These are phyloP conservation scores for Ogataea naganishii DNA, from an alignment of 805 yeast genomes.

Conservation along the genomic window DNA sequence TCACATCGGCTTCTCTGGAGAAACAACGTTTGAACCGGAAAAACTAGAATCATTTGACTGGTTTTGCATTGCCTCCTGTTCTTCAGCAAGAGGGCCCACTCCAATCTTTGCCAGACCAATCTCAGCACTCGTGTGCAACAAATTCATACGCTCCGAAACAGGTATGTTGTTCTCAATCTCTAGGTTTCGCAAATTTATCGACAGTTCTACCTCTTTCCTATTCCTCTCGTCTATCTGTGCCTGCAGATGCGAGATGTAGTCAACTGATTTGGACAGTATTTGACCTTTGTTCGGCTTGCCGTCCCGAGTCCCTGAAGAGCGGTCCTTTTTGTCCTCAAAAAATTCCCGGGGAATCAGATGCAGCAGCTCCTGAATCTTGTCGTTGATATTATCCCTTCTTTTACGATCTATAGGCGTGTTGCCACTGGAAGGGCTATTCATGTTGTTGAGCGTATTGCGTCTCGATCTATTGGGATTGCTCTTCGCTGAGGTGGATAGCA, in stretches of 20 bases:
- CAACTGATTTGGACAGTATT: conserved; percentile 66
- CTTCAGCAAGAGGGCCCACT: conserved; percentile 66
- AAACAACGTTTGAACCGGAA: background rate
- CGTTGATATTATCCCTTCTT: conserved; percentile 50
- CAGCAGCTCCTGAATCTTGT: conserved; percentile 41
- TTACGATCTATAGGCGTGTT: conserved; percentile 30
- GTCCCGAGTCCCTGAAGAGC: conserved; percentile 64
- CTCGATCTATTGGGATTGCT: background rate
- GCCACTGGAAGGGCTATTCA: conserved; percentile 5
- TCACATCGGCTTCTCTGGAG: no score
- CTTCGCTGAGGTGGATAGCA: background rate
- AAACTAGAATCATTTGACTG: background rate
- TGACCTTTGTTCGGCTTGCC: conserved; percentile 85
- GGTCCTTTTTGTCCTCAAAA: conserved; percentile 31
- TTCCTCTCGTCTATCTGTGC: conserved; percentile 70
- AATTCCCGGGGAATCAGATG: conserved; percentile 26
- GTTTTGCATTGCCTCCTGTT: conserved; percentile 4
- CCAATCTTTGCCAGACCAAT: conserved; percentile 68
- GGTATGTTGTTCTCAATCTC: conserved; percentile 35
- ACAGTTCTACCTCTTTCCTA: conserved; percentile 67
- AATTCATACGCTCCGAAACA: conserved; percentile 28
- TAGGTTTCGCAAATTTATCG: conserved; percentile 48
- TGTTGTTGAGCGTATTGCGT: background rate
- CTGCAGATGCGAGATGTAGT: conserved; percentile 59
- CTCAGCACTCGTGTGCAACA: conserved; percentile 71